These are phyloP conservation scores for Angomonas desouzai DNA, from an alignment of 208 protist genomes.

Conservation along the genomic window DNA sequence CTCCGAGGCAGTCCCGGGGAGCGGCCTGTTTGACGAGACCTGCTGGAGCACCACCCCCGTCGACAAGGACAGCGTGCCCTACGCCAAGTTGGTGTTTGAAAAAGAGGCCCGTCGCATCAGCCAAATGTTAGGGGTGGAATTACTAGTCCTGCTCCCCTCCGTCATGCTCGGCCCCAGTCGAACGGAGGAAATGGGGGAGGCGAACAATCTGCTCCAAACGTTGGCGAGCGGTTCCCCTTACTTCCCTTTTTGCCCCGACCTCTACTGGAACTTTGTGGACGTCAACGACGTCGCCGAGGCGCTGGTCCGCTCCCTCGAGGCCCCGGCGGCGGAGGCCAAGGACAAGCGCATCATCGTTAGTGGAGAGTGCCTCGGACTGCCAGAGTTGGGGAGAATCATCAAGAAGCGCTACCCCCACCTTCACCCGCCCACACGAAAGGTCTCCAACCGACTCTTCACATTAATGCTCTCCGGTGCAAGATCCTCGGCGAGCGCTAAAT, in stretches of 20 bases:
- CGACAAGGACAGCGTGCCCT: slow-evolving; percentile 65
- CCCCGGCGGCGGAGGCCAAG: slow-evolving; percentile 34
- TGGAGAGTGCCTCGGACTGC: slow-evolving; percentile 65
- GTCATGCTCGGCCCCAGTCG: slow-evolving; percentile 80
- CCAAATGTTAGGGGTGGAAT: slow-evolving; percentile 86
- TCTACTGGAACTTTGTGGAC: slow-evolving; percentile 91
- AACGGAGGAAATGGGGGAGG: slow-evolving; percentile 78
- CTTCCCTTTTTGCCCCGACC: slow-evolving; percentile 78
- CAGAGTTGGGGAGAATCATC: slow-evolving; percentile 67
- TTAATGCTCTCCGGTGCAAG: slow-evolving; percentile 52
- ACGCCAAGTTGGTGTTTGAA: slow-evolving; percentile 82
- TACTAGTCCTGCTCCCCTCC: slow-evolving; percentile 84
- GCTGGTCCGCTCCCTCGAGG: slow-evolving; percentile 77
- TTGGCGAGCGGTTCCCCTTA: slow-evolving; percentile 63
- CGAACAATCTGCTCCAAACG: slow-evolving; percentile 60
- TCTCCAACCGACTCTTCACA: slow-evolving; percentile 76
- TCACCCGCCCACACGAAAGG: slow-evolving; percentile 59
- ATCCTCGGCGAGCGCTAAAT: slow-evolving; percentile 59
- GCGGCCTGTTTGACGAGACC: slow-evolving; percentile 70
- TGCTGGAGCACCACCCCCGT: slow-evolving; percentile 79
- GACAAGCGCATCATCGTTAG: slow-evolving; percentile 86
- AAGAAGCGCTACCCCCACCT: slow-evolving; percentile 75
- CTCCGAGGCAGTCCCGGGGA: slow-evolving; percentile 55
- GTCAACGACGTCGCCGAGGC: slow-evolving; percentile 86
- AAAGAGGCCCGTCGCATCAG: slow-evolving; percentile 83